These are phyloP conservation scores for Eutrema yunnanense DNA, from an alignment of 345 rosid species.

Conservation along the genomic window DNA sequence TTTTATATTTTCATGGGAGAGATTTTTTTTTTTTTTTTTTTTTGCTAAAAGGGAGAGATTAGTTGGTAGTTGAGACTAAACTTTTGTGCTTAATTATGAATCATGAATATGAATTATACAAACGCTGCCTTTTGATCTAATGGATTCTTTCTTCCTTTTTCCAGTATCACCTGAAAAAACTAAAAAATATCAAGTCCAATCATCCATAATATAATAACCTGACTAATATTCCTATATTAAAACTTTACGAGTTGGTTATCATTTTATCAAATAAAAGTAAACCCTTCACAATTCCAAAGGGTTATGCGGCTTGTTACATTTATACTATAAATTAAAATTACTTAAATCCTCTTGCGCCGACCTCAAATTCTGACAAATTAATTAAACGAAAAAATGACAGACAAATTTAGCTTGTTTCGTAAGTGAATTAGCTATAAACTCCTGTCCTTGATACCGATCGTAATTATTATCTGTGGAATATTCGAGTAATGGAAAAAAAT, in stretches of 20 bases:
- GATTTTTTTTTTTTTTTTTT: not conserved
- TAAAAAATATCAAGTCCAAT: not conserved
- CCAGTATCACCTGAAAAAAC: not conserved
- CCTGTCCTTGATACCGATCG: not conserved
- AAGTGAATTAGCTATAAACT: constrained; percentile 3
- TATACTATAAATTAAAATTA: not conserved
- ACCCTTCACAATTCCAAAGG: constrained; percentile 14
- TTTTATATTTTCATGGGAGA: not conserved
- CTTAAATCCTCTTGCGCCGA: not conserved
- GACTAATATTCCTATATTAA: not conserved
- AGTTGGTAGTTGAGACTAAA: constrained; percentile 10
- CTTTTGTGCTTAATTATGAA: constrained; percentile 5
- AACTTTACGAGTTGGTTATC: not conserved
- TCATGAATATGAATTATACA: constrained; percentile 13
- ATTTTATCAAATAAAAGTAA: not conserved
- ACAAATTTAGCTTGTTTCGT: constrained; percentile 8
- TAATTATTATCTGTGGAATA: not conserved
- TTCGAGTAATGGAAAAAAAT: not conserved
- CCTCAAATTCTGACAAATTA: not conserved
- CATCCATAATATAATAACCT: constrained; percentile 1
- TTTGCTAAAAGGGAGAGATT: not conserved
- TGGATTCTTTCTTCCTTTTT: not conserved
- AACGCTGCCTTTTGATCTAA: constrained; percentile 7
- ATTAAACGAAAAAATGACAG: not conserved
- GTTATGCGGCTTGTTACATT: not conserved